These are phyloP conservation scores for Novymonas esmeraldas DNA, from an alignment of 208 protist species.

Conservation along the genomic window DNA sequence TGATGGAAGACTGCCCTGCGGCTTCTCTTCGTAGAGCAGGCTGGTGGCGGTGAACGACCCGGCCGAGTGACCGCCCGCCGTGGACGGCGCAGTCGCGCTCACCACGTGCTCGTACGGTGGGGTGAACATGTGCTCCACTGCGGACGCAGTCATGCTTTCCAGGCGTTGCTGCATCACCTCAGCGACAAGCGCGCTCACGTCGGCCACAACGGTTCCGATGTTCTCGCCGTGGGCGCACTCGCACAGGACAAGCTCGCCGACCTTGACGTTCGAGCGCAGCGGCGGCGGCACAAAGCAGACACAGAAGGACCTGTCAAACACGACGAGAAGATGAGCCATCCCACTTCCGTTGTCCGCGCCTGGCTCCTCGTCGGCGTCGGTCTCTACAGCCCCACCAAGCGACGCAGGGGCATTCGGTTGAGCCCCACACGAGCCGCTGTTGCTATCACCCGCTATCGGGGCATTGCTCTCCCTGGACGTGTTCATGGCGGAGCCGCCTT, in stretches of 20 bases:
- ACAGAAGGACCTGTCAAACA: slow-evolving; percentile 60
- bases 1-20: slow-evolving; percentile 14
- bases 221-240: slow-evolving; percentile 57
- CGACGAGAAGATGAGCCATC: slow-evolving; percentile 62
- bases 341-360: neutral
- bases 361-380: too few relatives aligned
- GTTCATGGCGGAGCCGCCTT: neutral
- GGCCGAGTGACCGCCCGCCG: neutral
- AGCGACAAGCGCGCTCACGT: slow-evolving; percentile 44
- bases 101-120: slow-evolving; percentile 1
- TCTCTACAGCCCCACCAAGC: too few relatives aligned
- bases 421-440: slow-evolving; percentile 6
- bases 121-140: slow-evolving; percentile 4
- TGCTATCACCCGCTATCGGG: slow-evolving; percentile 1
- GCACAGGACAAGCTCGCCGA: slow-evolving; percentile 71
- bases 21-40: slow-evolving; percentile 20
- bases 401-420: neutral
- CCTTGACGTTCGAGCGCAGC: slow-evolving; percentile 35
- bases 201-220: slow-evolving; percentile 54
- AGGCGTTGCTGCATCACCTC: slow-evolving; percentile 3
- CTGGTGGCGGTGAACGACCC: slow-evolving; percentile 3
- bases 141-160: neutral
- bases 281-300: slow-evolving; percentile 58
- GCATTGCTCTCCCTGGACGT: slow-evolving; percentile 2
- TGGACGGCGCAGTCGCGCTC: neutral